Base-by-base conservation (phyloP, 140 eudicot species). In the Bidens hawaiensis region DNA sequence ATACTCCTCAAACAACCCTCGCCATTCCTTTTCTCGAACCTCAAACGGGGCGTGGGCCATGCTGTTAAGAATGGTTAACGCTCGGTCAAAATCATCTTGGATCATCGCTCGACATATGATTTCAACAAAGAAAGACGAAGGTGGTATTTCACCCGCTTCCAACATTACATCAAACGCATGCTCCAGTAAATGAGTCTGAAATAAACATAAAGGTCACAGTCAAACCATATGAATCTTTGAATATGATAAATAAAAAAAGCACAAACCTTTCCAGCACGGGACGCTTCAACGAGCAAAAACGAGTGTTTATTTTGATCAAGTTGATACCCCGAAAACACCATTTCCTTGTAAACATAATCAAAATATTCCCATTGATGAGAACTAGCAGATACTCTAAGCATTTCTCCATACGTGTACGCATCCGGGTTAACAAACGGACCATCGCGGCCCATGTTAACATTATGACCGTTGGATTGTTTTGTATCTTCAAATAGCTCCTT, bases 281-380 rank as follows among this genome's bases (percentile, higher is more conserved):
- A 84, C 56, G 98, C 95, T 80, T 84, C 82, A 62, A 91, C 89
- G 43, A 91, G 83, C 60, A 91, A 76, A 53, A 45, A 68, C 19
- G 87, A 80, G 4, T 71, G 76, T 27, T 71, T 71, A 16, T 69
- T 74, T 62, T 81, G 91, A 82, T 84, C 87, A 58, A 91, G 76
- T 50, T 65, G 95, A 85, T 87, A 60, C 57, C 98, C 96, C 3
- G 75, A 78, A 41, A 80, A 81, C 17, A 74, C 69, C 98, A 91
- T 91, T 74, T 91, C 95, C 53, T 87, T 87, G 72, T 91, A 91
- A n/a, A 91, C 85, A 60, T 78, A 77, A 70, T 87, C 98, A 51
- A 91, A 91, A 64, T 87, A 91, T 57, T 91, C 98, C 98, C 98
- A 91, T 49, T 91, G 98, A 31, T 52, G 80, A 28, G 98, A 88